These are phyloP conservation scores for Actinomortierella ambigua DNA, from an alignment of 371 early-diverging fungal species.

Conservation along the genomic window DNA sequence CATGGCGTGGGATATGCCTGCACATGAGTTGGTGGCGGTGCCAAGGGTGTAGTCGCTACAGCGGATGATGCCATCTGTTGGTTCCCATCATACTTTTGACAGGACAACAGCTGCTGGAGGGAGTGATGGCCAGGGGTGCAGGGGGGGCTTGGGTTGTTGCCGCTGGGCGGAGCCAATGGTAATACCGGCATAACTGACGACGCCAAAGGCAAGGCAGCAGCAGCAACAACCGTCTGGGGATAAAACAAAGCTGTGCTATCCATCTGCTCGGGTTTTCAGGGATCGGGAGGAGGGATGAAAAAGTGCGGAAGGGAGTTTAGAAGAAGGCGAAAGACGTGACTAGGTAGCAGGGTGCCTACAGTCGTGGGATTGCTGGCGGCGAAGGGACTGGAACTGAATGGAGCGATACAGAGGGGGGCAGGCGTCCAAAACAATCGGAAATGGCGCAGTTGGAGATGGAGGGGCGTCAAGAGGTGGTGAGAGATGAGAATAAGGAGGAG, in stretches of 20 bases:
- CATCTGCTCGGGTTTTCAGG: neutral
- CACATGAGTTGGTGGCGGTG: too few species aligned
- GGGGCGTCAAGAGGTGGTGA: neutral
- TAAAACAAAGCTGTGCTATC: neutral
- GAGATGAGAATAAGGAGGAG: neutral
- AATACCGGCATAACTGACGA: neutral
- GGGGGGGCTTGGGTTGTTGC: neutral
- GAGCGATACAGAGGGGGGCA: too few species aligned
- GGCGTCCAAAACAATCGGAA: too few species aligned
- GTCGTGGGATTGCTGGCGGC: slow-evolving; percentile 4
- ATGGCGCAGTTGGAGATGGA: neutral
- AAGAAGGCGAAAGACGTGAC: neutral
- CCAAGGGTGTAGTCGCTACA: neutral
- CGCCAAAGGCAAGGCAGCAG: neutral
- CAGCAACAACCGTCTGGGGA: slow-evolving; percentile 2
- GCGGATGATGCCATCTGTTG: slow-evolving; percentile 4
- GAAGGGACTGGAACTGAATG: too few species aligned
- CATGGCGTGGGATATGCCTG: too few species aligned
- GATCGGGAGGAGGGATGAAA: neutral
- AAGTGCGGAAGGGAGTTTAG: slow-evolving; percentile 1
- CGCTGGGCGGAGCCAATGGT: neutral
- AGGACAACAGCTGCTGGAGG: neutral
- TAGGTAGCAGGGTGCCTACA: slow-evolving; percentile 5
- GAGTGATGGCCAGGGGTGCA: neutral
- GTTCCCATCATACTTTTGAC: too few species aligned